Conservation (phyloP, 2,329 filamentous ascomycete species). For the Chaetomium sp. region DNA sequence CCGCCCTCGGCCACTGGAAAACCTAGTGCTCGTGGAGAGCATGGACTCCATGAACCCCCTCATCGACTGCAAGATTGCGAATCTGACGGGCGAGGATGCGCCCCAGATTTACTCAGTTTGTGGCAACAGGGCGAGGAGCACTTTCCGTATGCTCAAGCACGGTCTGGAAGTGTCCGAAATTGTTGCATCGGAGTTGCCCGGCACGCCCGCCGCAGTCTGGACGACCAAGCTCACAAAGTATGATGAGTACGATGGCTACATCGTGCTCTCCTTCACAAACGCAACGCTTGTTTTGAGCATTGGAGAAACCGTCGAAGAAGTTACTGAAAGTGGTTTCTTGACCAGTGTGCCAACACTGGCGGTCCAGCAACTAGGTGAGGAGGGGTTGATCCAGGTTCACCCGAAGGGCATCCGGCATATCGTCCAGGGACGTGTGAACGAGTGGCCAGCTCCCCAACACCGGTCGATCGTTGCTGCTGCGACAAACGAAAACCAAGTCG, state of each 20-base stretch:
- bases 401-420: slow-evolving; percentile 96
- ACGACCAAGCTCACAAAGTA: slow-evolving; percentile 82
- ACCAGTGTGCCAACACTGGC: slow-evolving; percentile 86
- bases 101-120: slow-evolving; percentile 95
- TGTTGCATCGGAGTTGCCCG: slow-evolving; percentile 88
- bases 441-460: slow-evolving; percentile 93
- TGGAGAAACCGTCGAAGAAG: slow-evolving; percentile 94
- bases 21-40: slow-evolving; percentile 80
- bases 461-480: slow-evolving; percentile 92
- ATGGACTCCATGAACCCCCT: slow-evolving; percentile 89
- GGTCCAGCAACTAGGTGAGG: slow-evolving; percentile 90
- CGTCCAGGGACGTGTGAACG: slow-evolving; percentile 74
- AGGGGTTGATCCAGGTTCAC: slow-evolving; percentile 90
- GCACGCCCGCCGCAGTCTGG: slow-evolving; percentile 90
- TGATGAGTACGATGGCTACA: slow-evolving; percentile 90
- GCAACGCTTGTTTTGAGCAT: slow-evolving; percentile 91
- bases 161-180: slow-evolving; percentile 92
- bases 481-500: slow-evolving; percentile 90
- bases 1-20: slow-evolving; percentile 75
- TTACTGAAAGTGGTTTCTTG: slow-evolving; percentile 89
- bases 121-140: slow-evolving; percentile 84
- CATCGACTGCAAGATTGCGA: slow-evolving; percentile 87
- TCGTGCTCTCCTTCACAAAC: slow-evolving; percentile 90
- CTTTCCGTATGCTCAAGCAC: slow-evolving; percentile 89
- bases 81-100: slow-evolving; percentile 87